Percentiles rank a stretch among this genome's conserved stretches.
These are phyloP conservation scores for Lactarius pseudohatsudake DNA, from an alignment of 768 basidiomycete genomes.

Conservation along the genomic window DNA sequence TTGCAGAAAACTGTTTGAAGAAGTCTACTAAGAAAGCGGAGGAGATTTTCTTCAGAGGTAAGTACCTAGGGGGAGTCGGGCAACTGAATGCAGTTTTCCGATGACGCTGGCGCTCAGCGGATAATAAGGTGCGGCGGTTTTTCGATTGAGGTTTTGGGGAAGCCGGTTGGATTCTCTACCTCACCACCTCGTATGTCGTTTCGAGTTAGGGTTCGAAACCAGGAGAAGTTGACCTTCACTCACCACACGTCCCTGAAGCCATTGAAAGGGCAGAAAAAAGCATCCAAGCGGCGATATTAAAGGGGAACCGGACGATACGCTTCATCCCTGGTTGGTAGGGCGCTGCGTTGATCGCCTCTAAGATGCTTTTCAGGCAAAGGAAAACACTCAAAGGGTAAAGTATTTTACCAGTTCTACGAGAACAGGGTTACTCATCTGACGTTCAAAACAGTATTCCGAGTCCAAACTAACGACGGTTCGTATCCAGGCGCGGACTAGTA, in stretches of 20 bases:
- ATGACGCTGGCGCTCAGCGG: too few relatives aligned
- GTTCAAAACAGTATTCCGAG: not conserved
- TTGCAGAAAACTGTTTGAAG: too few relatives aligned
- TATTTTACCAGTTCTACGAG: not conserved
- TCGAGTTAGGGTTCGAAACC: not conserved
- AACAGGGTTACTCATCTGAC: not conserved
- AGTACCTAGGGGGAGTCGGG: too few relatives aligned
- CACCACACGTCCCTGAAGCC: not conserved
- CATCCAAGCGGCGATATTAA: not conserved
- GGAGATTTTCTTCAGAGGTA: too few relatives aligned
- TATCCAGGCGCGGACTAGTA: slow-evolving; percentile 6
- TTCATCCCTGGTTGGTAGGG: slow-evolving; percentile 4
- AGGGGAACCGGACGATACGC: not conserved
- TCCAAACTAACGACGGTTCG: not conserved
- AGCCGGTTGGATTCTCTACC: too few relatives aligned
- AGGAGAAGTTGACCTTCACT: slow-evolving; percentile 1
- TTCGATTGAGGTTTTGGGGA: too few relatives aligned
- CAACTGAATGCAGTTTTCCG: too few relatives aligned
- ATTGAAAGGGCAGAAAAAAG: not conserved
- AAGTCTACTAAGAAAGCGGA: too few relatives aligned
- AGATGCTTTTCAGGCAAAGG: not conserved
- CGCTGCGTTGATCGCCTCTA: not conserved
- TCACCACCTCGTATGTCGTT: not conserved
- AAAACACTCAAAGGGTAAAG: not conserved
- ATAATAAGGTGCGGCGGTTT: too few relatives aligned